phyloP scores from a whole-genome alignment of 495 filamentous ascomycete species.

The Tuber melanosporum region DNA sequence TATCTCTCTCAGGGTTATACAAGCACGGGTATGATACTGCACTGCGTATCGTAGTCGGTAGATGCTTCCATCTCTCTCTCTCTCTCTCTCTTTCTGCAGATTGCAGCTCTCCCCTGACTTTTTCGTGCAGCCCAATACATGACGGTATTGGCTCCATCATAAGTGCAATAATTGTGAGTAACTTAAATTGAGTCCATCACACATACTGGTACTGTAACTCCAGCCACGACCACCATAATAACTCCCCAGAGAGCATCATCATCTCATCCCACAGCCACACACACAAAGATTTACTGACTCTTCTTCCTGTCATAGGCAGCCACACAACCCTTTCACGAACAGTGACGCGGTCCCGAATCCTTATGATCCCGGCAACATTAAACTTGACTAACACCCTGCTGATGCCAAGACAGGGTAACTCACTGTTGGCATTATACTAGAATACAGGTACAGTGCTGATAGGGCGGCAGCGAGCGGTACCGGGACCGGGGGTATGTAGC shows the following conservation, averaged over 20 bases:
- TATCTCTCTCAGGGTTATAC: neutral
- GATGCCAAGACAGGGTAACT: neutral
- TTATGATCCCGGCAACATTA: neutral
- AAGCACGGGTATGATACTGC: neutral
- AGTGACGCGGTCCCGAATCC: neutral
- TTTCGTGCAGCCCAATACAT: neutral
- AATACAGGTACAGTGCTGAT: neutral
- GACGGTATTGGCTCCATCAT: neutral
- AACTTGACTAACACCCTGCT: neutral
- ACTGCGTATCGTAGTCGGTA: neutral
- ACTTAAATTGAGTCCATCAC: neutral
- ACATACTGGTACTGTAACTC: neutral
- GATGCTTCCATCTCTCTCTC: neutral
- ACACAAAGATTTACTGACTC: neutral
- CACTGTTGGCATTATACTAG: neutral
- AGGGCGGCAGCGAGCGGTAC: neutral
- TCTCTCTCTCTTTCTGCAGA: neutral
- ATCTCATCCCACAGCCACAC: neutral
- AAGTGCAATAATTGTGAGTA: slow-evolving; percentile 1
- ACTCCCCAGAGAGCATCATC: neutral
- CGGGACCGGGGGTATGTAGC: neutral
- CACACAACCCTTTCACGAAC: neutral
- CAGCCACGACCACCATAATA: neutral
- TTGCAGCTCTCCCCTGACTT: neutral
- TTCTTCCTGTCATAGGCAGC: neutral